A percentile compares a stretch with the other conserved stretches of the same genome.
Evolutionary conservation across 148 eudicot genomes (phyloP).

Genomic region (Vaccinium corymbosum): DNA sequence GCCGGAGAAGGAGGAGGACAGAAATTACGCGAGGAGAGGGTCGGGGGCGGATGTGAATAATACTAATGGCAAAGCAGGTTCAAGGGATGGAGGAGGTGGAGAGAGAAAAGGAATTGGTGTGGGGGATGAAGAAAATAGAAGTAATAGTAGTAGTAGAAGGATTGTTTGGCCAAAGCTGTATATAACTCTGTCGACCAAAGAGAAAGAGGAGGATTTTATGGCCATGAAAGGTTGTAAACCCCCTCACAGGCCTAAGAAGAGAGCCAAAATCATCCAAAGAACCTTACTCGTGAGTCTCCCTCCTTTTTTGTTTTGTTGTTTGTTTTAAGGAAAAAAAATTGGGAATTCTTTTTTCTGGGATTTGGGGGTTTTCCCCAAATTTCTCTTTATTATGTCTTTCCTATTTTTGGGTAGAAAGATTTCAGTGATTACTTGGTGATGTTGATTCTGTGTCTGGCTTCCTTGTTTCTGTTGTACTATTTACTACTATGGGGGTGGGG

Average conservation of each 20-base stretch:
- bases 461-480: not conserved
- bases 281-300: conserved; percentile 51
- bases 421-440: not conserved
- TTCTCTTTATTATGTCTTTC: not conserved
- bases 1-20: conserved; percentile 60
- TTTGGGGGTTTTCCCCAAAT: not conserved
- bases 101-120: not conserved
- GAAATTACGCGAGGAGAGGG: conserved; percentile 64
- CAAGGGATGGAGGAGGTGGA: conserved; percentile 19
- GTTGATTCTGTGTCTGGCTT: not conserved
- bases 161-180: conserved; percentile 66
- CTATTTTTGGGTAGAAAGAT: not conserved
- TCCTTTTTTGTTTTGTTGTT: not conserved
- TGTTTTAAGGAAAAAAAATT: not conserved
- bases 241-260: conserved; percentile 89
- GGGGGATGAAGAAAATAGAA: conserved; percentile 28
- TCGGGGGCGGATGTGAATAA: conserved; percentile 34
- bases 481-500: not conserved
- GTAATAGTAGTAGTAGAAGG: conserved; percentile 6
- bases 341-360: not conserved
- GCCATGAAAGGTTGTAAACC: conserved; percentile 89
- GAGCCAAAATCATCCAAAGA: conserved; percentile 75
- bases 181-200: conserved; percentile 65
- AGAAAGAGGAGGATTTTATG: conserved; percentile 89
- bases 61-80: conserved; percentile 25